These are phyloP conservation scores for Brassica napus DNA, from an alignment of 345 rosid species.

Conservation along the genomic window DNA sequence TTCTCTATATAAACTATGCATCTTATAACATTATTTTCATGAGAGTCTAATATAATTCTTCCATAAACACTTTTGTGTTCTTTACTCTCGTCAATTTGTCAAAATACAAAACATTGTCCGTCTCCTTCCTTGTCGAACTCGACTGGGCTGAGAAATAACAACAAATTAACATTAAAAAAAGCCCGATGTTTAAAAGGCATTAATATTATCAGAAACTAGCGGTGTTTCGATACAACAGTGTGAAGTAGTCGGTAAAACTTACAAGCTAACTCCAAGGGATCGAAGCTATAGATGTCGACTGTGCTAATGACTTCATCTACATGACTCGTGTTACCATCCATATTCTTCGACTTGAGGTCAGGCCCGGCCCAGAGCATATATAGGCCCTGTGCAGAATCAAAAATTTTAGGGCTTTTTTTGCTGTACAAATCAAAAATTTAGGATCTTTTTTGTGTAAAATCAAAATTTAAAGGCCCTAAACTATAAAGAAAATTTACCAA, in stretches of 20 bases:
- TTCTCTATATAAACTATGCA: no score
- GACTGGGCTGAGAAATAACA: neutral
- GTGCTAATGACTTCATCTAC: conserved; percentile 36
- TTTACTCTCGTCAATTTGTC: no score
- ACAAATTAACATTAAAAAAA: neutral
- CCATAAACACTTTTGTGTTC: no score
- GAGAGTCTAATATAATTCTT: no score
- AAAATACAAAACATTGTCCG: neutral
- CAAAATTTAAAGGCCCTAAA: no score
- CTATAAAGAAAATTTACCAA: no score
- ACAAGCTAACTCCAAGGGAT: conserved; percentile 56
- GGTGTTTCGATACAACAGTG: neutral
- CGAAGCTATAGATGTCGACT: conserved; percentile 43
- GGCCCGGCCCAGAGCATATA: no score
- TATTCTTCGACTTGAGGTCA: conserved; percentile 33
- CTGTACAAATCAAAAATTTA: no score
- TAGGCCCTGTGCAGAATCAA: no score
- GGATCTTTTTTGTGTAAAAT: no score
- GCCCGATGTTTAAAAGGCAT: neutral
- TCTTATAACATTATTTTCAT: no score
- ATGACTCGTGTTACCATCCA: neutral
- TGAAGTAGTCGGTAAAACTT: neutral
- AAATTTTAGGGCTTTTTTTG: no score
- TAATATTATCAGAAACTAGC: neutral
- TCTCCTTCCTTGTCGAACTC: neutral